phyloP scores from a whole-genome alignment of 768 basidiomycete species.

The Leccinum sublutescens region DNA sequence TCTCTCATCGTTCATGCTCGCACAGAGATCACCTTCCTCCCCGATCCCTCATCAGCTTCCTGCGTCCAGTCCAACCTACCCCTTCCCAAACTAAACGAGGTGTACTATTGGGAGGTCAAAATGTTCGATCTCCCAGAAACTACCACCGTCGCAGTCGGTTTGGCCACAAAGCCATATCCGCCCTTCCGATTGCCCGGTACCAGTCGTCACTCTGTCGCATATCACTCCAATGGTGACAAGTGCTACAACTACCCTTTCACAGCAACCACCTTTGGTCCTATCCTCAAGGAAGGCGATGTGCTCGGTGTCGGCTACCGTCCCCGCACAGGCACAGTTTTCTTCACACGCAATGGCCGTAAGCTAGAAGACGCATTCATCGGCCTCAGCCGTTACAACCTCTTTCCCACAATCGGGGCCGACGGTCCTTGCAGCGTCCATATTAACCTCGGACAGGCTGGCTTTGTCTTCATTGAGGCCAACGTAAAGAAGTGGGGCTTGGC shows the following conservation, averaged over 20 bases:
- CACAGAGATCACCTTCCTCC: constrained; percentile 97
- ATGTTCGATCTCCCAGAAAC: constrained; percentile 93
- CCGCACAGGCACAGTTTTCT: constrained; percentile 97
- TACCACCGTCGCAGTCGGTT: constrained; percentile 87
- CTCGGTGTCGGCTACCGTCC: constrained; percentile 96
- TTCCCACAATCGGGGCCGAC: constrained; percentile 95
- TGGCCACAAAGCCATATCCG: constrained; percentile 97
- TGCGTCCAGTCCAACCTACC: constrained; percentile 97
- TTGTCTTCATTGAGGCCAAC: constrained; percentile 99
- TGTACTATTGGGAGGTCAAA: constrained; percentile 99
- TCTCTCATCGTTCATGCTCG: constrained; percentile 92
- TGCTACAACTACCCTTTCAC: constrained; percentile 97
- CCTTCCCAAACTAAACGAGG: constrained; percentile 95
- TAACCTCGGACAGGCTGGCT: constrained; percentile 96
- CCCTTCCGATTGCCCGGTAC: constrained; percentile 89
- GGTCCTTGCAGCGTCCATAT: constrained; percentile 96
- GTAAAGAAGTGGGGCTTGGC: constrained; percentile 99
- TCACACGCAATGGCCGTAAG: constrained; percentile 96
- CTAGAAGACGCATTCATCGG: constrained; percentile 95
- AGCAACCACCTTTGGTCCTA: constrained; percentile 75
- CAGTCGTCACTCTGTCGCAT: constrained; percentile 86
- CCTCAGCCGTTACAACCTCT: constrained; percentile 87
- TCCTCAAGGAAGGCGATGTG: constrained; percentile 91
- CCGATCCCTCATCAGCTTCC: constrained; percentile 92
- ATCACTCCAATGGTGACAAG: constrained; percentile 96